Evolutionary conservation across 1,284 basidiomycete species (phyloP).

Genomic region (Boletus austroedulis): DNA sequence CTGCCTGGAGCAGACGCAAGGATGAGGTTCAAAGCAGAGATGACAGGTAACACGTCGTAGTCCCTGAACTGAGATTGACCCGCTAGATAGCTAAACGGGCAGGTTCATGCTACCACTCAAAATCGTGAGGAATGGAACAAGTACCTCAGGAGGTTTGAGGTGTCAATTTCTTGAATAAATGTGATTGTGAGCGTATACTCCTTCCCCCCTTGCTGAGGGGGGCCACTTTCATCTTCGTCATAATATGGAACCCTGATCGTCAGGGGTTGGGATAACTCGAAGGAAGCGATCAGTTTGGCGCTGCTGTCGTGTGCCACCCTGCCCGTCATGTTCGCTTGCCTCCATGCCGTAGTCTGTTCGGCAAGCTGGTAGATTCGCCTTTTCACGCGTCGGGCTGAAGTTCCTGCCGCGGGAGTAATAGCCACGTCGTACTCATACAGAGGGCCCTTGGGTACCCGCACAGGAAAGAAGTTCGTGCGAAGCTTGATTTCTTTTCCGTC

Average conservation of each 20-base stretch:
- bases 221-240: slow-evolving; percentile 62
- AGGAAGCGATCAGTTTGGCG: slow-evolving; percentile 59
- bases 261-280: slow-evolving; percentile 56
- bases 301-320: slow-evolving; percentile 68
- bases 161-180: slow-evolving; percentile 58
- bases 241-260: slow-evolving; percentile 54
- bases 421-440: slow-evolving; percentile 68
- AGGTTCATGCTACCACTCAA: slow-evolving; percentile 9
- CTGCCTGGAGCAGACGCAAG: slow-evolving; percentile 58
- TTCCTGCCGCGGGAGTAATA: slow-evolving; percentile 53
- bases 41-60: slow-evolving; percentile 63
- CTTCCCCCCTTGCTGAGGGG: slow-evolving; percentile 43
- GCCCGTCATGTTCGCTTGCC: slow-evolving; percentile 46
- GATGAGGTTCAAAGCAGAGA: slow-evolving; percentile 72
- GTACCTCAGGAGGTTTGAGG: slow-evolving; percentile 54
- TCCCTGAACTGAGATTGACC: slow-evolving; percentile 59
- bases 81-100: slow-evolving; percentile 53
- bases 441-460: slow-evolving; percentile 57
- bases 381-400: slow-evolving; percentile 54
- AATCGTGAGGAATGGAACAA: not conserved
- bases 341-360: slow-evolving; percentile 58
- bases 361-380: slow-evolving; percentile 70
- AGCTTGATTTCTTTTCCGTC: slow-evolving; percentile 57
- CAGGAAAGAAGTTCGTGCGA: slow-evolving; percentile 73
- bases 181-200: slow-evolving; percentile 62